Evolutionary conservation across 768 basidiomycete genomes (phyloP).

Genomic region (Exsudoporus frostii): DNA sequence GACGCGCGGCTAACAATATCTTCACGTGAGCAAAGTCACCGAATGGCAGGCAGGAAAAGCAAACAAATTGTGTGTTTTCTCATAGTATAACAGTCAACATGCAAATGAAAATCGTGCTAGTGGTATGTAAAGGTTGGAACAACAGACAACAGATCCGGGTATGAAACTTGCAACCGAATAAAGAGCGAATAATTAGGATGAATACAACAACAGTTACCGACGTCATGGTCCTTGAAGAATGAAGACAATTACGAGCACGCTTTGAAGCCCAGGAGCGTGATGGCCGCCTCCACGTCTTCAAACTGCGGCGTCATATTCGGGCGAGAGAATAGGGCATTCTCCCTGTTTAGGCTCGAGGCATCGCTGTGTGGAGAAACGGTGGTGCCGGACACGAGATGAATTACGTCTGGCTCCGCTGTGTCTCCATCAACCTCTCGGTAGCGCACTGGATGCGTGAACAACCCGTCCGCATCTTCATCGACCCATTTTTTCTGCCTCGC

Average conservation of each 20-base stretch:
- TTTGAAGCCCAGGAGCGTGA: conserved; percentile 36
- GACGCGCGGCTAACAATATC: conserved; percentile 21
- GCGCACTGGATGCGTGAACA: conserved; percentile 5
- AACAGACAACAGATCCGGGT: conserved; percentile 8
- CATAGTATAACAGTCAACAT: not conserved
- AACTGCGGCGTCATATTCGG: conserved; percentile 14
- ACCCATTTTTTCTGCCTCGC: conserved; percentile 31
- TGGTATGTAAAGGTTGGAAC: conserved; percentile 8
- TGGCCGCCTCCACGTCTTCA: conserved; percentile 37
- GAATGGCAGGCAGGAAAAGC: not conserved
- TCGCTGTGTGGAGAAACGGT: conserved; percentile 4
- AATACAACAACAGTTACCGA: conserved; percentile 14
- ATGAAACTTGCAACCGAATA: conserved; percentile 15
- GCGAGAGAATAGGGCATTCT: not conserved
- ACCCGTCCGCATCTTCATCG: conserved; percentile 21
- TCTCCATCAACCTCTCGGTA: conserved; percentile 8
- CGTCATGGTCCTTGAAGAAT: not conserved
- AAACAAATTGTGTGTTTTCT: not conserved
- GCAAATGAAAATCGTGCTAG: not conserved
- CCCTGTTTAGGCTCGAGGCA: not conserved
- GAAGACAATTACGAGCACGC: conserved; percentile 8
- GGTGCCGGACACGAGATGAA: conserved; percentile 13
- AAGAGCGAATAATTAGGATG: conserved; percentile 29
- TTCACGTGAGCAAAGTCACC: conserved; percentile 20
- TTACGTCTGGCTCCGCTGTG: conserved; percentile 14